Percentiles rank a stretch among this genome's conserved stretches.
These are phyloP conservation scores for Takashimella koratensis DNA, from an alignment of 1,284 basidiomycete species.

Conservation along the genomic window DNA sequence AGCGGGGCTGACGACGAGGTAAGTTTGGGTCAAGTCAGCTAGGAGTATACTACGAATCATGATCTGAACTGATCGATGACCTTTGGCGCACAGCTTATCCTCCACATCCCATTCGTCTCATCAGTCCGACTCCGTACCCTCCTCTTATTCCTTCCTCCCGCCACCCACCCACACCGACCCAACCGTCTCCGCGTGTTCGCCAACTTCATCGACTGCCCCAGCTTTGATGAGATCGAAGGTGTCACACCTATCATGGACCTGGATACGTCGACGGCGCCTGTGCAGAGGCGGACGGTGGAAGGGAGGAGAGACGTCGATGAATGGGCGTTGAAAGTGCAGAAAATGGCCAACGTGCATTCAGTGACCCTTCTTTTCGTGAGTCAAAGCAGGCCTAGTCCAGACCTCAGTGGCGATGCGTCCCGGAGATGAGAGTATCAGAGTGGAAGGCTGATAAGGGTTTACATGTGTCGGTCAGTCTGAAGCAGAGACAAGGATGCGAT, in stretches of 20 bases:
- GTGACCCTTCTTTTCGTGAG: constrained; percentile 47
- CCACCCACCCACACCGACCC: constrained; percentile 43
- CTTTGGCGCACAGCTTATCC: constrained; percentile 47
- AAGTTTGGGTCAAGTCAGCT: too few relatives aligned
- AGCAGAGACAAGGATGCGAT: constrained; percentile 25
- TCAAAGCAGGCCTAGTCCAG: too few relatives aligned
- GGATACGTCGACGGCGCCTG: constrained; percentile 32
- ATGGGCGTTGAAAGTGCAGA: constrained; percentile 49
- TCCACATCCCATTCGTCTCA: constrained; percentile 46
- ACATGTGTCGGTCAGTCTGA: constrained; percentile 27
- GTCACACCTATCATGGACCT: constrained; percentile 47
- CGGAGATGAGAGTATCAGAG: too few relatives aligned
- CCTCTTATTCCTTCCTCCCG: constrained; percentile 40
- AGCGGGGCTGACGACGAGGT: constrained; percentile 50
- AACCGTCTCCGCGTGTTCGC: constrained; percentile 39
- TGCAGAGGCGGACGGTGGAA: constrained; percentile 24
- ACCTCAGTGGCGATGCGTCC: too few relatives aligned
- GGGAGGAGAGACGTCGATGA: constrained; percentile 47
- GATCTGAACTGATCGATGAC: too few relatives aligned
- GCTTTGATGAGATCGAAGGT: constrained; percentile 44
- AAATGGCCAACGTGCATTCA: constrained; percentile 46
- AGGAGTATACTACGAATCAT: too few relatives aligned
- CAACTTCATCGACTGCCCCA: constrained; percentile 43
- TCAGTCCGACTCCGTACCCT: constrained; percentile 46
- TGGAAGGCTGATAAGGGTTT: too few relatives aligned